Evolutionary conservation across 1,284 basidiomycete species (phyloP).

Genomic region (Ceratobasidium sp.): DNA sequence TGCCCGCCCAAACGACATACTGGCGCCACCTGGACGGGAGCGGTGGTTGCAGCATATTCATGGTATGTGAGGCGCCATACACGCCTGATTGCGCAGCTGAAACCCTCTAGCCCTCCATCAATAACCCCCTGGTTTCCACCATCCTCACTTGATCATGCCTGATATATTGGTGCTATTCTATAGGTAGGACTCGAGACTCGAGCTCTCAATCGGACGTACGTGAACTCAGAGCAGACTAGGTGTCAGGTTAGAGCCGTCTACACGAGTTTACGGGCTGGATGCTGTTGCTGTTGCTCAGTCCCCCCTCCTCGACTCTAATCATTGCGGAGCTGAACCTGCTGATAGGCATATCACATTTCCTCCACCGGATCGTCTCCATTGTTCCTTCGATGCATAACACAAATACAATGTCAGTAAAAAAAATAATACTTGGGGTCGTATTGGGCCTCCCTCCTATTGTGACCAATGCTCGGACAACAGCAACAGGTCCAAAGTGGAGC

Average conservation of each 20-base stretch:
- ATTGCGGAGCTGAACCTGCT: conserved; percentile 5
- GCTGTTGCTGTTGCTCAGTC: neutral
- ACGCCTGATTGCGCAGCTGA: conserved; percentile 6
- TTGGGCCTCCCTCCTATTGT: neutral
- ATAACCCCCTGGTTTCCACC: neutral
- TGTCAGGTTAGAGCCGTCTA: neutral
- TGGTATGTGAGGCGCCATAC: neutral
- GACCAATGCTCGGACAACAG: neutral
- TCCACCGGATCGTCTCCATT: neutral
- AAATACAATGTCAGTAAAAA: neutral
- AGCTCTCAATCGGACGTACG: neutral
- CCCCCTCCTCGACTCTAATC: conserved; percentile 1
- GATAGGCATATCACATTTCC: neutral
- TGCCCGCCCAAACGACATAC: neutral
- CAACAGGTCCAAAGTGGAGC: neutral
- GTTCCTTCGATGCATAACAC: neutral
- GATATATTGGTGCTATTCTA: neutral
- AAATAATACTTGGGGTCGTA: neutral
- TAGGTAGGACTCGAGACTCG: neutral
- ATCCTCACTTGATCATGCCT: neutral
- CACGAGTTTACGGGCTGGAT: neutral
- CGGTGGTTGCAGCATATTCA: neutral
- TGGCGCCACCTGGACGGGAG: conserved; percentile 25
- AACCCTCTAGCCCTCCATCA: conserved; percentile 8
- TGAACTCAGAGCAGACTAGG: neutral